Evolutionary conservation across 108 stramenopile species (phyloP).

Genomic region (Licmophora abbreviata): DNA sequence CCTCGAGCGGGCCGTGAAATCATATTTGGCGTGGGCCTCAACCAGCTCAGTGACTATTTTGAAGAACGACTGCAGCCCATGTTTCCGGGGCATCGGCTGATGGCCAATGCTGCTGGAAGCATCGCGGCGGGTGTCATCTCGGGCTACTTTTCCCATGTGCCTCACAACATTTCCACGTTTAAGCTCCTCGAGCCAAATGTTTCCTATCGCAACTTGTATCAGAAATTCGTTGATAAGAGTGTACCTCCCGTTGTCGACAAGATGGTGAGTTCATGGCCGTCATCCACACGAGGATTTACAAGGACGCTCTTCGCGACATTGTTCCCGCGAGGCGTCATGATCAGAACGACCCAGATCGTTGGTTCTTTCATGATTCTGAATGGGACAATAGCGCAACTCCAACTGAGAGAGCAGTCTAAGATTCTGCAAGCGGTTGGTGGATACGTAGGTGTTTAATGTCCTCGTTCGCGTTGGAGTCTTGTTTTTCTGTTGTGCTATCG

Average conservation of each 20-base stretch:
- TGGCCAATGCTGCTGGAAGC: slow-evolving; percentile 42
- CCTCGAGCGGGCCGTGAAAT: slow-evolving; percentile 63
- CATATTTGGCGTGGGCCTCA: slow-evolving; percentile 67
- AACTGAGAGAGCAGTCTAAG: slow-evolving; percentile 18
- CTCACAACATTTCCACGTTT: slow-evolving; percentile 66
- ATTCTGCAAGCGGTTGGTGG: slow-evolving; percentile 16
- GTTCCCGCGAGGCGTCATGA: slow-evolving; percentile 43
- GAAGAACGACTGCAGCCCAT: slow-evolving; percentile 41
- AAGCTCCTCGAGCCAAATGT: slow-evolving; percentile 46
- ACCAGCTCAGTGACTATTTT: slow-evolving; percentile 68
- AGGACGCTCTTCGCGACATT: slow-evolving; percentile 25
- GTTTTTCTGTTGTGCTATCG: no score
- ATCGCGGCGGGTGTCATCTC: slow-evolving; percentile 53
- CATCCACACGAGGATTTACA: slow-evolving; percentile 6
- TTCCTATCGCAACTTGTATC: slow-evolving; percentile 31
- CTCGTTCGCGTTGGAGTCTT: no score
- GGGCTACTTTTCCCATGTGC: slow-evolving; percentile 66
- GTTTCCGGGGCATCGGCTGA: slow-evolving; percentile 16
- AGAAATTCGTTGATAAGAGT: slow-evolving; percentile 25
- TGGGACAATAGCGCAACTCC: slow-evolving; percentile 52
- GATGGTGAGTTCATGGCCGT: slow-evolving; percentile 15
- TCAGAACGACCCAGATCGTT: slow-evolving; percentile 69
- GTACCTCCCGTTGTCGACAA: slow-evolving; percentile 23
- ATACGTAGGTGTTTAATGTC: no score
- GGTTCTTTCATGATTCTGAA: slow-evolving; percentile 76